Percentiles rank a stretch among this genome's conserved stretches.
phyloP scores from a whole-genome alignment of 257 asterid species.

The Sherardia arvensis region DNA sequence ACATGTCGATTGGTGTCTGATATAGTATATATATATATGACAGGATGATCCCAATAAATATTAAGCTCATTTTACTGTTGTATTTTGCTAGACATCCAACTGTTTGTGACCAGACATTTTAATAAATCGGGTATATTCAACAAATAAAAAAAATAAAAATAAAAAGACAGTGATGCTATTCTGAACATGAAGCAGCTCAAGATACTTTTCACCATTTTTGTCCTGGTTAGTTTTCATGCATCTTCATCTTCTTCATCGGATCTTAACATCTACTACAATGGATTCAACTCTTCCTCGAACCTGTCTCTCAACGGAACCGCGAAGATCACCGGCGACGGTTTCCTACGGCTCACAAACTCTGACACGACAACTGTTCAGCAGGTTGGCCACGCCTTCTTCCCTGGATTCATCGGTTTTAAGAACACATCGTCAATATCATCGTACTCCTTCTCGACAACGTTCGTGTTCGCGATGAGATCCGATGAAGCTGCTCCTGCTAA shows the following conservation, averaged over 20 bases:
- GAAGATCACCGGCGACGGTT: conserved; percentile 24
- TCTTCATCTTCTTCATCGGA: conserved; percentile 8
- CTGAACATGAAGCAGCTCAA: too few relatives aligned
- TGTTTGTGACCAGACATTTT: too few relatives aligned
- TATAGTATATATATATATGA: too few relatives aligned
- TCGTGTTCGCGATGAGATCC: conserved; percentile 49
- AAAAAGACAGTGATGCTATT: too few relatives aligned
- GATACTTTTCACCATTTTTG: background rate
- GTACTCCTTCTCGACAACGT: conserved; percentile 45
- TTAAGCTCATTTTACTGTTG: too few relatives aligned
- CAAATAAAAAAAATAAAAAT: too few relatives aligned
- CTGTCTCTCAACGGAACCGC: conserved; percentile 52
- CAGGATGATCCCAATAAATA: too few relatives aligned
- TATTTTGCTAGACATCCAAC: too few relatives aligned
- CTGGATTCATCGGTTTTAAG: conserved; percentile 33
- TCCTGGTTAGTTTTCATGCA: background rate
- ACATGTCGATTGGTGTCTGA: too few relatives aligned
- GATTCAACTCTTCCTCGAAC: conserved; percentile 24
- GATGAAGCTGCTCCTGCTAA: conserved; percentile 15
- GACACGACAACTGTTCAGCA: conserved; percentile 2
- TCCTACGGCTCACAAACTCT: conserved; percentile 11
- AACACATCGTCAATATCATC: conserved; percentile 15
- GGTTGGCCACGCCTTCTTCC: conserved; percentile 42
- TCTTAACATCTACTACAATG: conserved; percentile 35
- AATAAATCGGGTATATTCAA: too few relatives aligned